Evolutionary conservation across 2,329 filamentous ascomycete species (phyloP).

Genomic region (Didymella pinodella): DNA sequence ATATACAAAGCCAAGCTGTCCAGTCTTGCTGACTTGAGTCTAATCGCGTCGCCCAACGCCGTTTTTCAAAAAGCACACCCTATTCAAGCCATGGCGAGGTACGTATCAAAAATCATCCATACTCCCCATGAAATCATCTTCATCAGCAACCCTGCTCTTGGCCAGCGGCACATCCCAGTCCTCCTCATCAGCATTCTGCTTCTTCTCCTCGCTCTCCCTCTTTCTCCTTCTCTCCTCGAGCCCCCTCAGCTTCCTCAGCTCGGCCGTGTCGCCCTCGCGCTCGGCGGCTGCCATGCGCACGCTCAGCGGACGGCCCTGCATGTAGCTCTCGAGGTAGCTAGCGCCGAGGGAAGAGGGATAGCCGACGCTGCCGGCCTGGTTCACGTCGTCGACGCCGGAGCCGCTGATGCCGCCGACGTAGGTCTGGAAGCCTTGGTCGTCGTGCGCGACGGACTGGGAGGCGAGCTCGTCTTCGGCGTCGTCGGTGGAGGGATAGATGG

Average conservation of each 20-base stretch:
- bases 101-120: slow-evolving; percentile 45
- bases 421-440: slow-evolving; percentile 40
- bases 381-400: slow-evolving; percentile 45
- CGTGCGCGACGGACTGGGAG: not conserved
- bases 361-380: slow-evolving; percentile 46
- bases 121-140: slow-evolving; percentile 42
- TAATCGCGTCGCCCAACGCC: too few species aligned
- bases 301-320: slow-evolving; percentile 46
- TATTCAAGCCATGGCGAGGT: too few species aligned
- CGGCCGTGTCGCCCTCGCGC: slow-evolving; percentile 29
- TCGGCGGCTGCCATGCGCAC: slow-evolving; percentile 48
- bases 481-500: slow-evolving; percentile 34
- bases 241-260: slow-evolving; percentile 16
- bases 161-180: slow-evolving; percentile 1
- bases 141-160: slow-evolving; percentile 22
- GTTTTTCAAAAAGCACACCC: too few species aligned
- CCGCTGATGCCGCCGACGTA: slow-evolving; percentile 49
- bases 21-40: too few species aligned
- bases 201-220: slow-evolving; percentile 16
- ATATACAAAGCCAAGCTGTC: too few species aligned
- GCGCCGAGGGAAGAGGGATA: slow-evolving; percentile 48
- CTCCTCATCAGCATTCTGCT: slow-evolving; percentile 17
- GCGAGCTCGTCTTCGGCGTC: slow-evolving; percentile 10
- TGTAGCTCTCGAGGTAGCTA: slow-evolving; percentile 51
- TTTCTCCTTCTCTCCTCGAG: slow-evolving; percentile 13